phyloP scores from a whole-genome alignment of 2,329 filamentous ascomycete species.

The Colletotrichum sp. region DNA sequence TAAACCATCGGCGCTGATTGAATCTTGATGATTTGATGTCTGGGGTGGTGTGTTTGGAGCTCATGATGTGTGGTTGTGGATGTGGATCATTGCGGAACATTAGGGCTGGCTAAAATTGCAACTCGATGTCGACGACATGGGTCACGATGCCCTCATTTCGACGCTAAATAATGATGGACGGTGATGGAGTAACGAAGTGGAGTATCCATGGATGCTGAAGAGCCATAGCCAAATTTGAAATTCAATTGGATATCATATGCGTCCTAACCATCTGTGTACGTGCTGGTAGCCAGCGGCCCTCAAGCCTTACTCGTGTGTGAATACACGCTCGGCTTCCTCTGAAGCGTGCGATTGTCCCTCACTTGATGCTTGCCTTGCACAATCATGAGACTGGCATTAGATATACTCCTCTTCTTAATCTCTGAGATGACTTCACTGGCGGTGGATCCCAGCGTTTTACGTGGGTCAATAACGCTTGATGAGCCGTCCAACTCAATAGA shows the following conservation, averaged over 20 bases:
- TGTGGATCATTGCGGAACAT: neutral
- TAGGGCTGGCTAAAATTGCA: neutral
- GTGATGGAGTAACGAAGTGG: neutral
- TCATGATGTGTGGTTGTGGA: neutral
- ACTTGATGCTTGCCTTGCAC: neutral
- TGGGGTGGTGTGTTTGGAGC: accelerated
- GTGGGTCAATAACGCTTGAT: neutral
- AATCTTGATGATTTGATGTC: neutral
- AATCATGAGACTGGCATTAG: neutral
- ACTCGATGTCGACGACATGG: neutral
- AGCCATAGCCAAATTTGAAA: neutral
- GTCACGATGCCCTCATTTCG: neutral
- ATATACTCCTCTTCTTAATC: neutral
- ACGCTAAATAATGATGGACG: neutral
- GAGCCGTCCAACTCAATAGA: neutral
- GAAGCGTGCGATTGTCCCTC: neutral
- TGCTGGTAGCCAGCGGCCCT: neutral
- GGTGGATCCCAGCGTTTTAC: neutral
- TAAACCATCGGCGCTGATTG: conserved; percentile 6
- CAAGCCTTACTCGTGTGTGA: neutral
- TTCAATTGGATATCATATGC: neutral
- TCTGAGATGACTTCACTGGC: neutral
- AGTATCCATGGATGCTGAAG: neutral
- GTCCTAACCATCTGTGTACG: neutral
- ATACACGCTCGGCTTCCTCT: neutral